A percentile compares a stretch with the other conserved stretches of the same genome.
These are phyloP conservation scores for Penicillium chermesinum DNA, from an alignment of 495 filamentous ascomycete species.

Conservation along the genomic window DNA sequence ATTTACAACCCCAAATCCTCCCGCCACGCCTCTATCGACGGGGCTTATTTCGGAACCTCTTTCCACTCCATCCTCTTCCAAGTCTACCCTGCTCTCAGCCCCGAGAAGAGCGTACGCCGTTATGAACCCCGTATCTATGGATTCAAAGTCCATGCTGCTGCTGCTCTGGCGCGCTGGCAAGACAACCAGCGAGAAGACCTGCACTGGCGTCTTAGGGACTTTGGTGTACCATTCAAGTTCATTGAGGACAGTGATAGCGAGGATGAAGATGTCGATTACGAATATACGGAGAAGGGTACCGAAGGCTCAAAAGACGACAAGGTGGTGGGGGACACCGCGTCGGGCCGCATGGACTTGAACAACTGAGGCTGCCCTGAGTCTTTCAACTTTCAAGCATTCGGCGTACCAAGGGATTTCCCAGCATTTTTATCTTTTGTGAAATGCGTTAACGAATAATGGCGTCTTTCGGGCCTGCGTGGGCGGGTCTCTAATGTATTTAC, in stretches of 20 bases:
- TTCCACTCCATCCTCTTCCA: conserved; percentile 99
- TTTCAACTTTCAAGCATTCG: conserved; percentile 22
- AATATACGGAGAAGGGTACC: conserved; percentile 37
- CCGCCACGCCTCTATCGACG: conserved; percentile 89
- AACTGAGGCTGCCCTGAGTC: conserved; percentile 20
- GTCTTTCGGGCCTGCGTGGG: conserved; percentile 18
- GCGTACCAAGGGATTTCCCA: conserved; percentile 29
- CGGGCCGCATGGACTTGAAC: conserved; percentile 42
- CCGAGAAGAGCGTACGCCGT: conserved; percentile 75
- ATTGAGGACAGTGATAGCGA: conserved; percentile 51
- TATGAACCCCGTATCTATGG: conserved; percentile 89
- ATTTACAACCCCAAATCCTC: conserved; percentile 99
- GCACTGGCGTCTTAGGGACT: conserved; percentile 57
- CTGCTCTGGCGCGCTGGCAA: conserved; percentile 89
- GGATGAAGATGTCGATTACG: conserved; percentile 39
- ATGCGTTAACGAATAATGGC: conserved; percentile 28
- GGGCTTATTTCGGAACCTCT: conserved; percentile 94
- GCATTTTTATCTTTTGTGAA: conserved; percentile 18
- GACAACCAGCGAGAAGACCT: conserved; percentile 71
- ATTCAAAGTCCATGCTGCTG: conserved; percentile 88
- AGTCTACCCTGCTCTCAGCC: conserved; percentile 86
- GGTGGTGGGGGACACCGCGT: conserved; percentile 35
- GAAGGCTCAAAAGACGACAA: conserved; percentile 28
- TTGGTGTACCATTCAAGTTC: conserved; percentile 52
- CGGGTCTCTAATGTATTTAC: conserved; percentile 24